Conservation (phyloP, 768 basidiomycete genomes). For the Auriscalpium orientale region DNA sequence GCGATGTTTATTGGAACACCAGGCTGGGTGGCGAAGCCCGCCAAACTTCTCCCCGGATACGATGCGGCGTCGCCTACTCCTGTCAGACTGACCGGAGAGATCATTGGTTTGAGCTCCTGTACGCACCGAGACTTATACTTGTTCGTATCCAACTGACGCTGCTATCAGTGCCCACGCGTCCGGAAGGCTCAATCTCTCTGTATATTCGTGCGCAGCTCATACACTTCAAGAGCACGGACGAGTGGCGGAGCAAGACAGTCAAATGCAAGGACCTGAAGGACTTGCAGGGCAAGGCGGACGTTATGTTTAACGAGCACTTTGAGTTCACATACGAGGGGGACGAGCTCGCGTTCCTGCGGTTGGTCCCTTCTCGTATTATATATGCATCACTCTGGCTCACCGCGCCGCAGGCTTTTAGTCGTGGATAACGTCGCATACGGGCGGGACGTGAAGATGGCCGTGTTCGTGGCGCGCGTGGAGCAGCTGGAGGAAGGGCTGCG, state of each 20-base stretch:
- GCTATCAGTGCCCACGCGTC: neutral
- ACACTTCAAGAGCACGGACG: conserved; percentile 31
- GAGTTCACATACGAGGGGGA: conserved; percentile 46
- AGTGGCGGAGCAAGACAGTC: conserved; percentile 37
- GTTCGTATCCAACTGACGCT: neutral
- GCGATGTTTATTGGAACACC: conserved; percentile 49
- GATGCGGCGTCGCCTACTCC: neutral
- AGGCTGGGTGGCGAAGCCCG: conserved; percentile 51
- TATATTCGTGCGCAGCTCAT: conserved; percentile 1
- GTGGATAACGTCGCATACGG: conserved; percentile 36
- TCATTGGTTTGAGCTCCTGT: conserved; percentile 35
- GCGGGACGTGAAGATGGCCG: conserved; percentile 37
- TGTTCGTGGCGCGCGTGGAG: conserved; percentile 46
- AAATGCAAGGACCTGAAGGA: conserved; percentile 26
- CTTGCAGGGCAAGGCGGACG: conserved; percentile 31
- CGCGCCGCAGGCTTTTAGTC: conserved; percentile 23
- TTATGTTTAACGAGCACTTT: conserved; percentile 30
- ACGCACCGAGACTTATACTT: neutral
- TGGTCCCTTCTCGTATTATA: neutral
- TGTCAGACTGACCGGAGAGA: conserved; percentile 23
- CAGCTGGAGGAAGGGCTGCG: conserved; percentile 42
- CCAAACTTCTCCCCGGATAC: conserved; percentile 17
- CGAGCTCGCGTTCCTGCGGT: conserved; percentile 47
- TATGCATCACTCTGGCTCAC: neutral
- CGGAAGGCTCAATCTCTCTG: neutral